A percentile compares a stretch with the other conserved stretches of the same genome.
These are phyloP conservation scores for Pythium plurisporium DNA, from an alignment of 352 stramenopile genomes.

Conservation along the genomic window DNA sequence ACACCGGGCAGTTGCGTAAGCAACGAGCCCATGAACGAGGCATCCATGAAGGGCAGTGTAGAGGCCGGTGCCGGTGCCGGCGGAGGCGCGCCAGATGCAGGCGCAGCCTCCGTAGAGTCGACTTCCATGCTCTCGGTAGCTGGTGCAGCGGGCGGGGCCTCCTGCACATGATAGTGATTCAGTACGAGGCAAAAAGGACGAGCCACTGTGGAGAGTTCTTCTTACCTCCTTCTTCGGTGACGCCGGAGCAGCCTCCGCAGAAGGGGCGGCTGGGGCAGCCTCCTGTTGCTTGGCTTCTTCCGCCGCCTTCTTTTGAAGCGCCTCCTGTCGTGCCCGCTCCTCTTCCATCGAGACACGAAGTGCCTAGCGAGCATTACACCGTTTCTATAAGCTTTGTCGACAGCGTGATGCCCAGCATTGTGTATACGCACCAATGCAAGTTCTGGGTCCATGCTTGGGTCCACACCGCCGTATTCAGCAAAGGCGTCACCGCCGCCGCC, in stretches of 20 bases:
- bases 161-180: neutral
- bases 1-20: conserved; percentile 86
- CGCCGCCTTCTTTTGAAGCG: conserved; percentile 86
- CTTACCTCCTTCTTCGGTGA: conserved; percentile 22
- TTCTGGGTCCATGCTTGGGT: conserved; percentile 98
- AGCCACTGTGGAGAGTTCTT: too few relatives aligned
- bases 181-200: too few relatives aligned
- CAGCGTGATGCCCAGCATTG: too few relatives aligned
- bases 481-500: conserved; percentile 66
- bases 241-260: conserved; percentile 7
- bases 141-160: conserved; percentile 9
- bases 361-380: too few relatives aligned
- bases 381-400: too few relatives aligned
- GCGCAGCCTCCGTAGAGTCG: conserved; percentile 27
- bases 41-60: conserved; percentile 87
- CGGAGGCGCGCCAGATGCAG: conserved; percentile 34
- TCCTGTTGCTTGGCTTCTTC: conserved; percentile 41
- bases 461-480: conserved; percentile 94
- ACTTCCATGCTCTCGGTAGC: conserved; percentile 34
- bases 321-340: conserved; percentile 94
- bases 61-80: conserved; percentile 71
- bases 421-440: conserved; percentile 92
- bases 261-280: conserved; percentile 15
- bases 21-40: conserved; percentile 87
- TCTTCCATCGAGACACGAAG: conserved; percentile 99